Evolutionary conservation across 2,329 filamentous ascomycete species (phyloP).

Genomic region (Aspergillus sclerotialis): DNA sequence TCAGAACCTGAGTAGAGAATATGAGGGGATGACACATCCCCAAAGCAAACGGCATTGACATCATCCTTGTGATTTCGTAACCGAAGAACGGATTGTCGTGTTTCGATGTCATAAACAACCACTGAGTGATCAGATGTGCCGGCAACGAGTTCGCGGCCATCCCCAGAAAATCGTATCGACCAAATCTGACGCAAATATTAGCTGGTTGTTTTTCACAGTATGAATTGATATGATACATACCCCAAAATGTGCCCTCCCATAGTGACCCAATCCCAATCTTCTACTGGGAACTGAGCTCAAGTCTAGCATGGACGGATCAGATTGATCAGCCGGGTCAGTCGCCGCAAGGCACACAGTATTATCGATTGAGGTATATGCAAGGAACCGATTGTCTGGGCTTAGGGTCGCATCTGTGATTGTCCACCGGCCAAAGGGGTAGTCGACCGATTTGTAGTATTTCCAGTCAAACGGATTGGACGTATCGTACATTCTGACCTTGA

Average conservation of each 20-base stretch:
- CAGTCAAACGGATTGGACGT: conserved; percentile 92
- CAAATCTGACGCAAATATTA: conserved; percentile 60
- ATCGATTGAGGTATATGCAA: conserved; percentile 87
- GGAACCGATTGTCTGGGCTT: conserved; percentile 82
- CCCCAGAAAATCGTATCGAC: conserved; percentile 86
- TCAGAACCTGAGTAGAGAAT: conserved; percentile 95
- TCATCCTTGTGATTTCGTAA: conserved; percentile 76
- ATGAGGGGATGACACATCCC: conserved; percentile 79
- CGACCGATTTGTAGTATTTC: conserved; percentile 88
- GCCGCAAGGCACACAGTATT: conserved; percentile 77
- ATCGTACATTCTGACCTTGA: conserved; percentile 93
- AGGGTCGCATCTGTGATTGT: conserved; percentile 90
- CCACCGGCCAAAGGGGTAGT: conserved; percentile 84
- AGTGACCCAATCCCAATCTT: conserved; percentile 27
- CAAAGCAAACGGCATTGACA: conserved; percentile 95
- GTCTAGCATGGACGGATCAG: conserved; percentile 73
- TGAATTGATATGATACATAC: too few relatives aligned
- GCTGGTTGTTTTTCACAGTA: too few relatives aligned
- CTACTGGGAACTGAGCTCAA: conserved; percentile 49
- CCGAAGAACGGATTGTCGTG: conserved; percentile 63
- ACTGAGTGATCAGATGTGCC: conserved; percentile 75
- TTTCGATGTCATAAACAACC: conserved; percentile 88
- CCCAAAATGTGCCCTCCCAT: conserved; percentile 35
- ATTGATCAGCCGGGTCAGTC: conserved; percentile 74
- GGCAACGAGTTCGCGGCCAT: conserved; percentile 83